Conservation (phyloP, 2,329 filamentous ascomycete genomes). For the Chaetomiaceae sp. region DNA sequence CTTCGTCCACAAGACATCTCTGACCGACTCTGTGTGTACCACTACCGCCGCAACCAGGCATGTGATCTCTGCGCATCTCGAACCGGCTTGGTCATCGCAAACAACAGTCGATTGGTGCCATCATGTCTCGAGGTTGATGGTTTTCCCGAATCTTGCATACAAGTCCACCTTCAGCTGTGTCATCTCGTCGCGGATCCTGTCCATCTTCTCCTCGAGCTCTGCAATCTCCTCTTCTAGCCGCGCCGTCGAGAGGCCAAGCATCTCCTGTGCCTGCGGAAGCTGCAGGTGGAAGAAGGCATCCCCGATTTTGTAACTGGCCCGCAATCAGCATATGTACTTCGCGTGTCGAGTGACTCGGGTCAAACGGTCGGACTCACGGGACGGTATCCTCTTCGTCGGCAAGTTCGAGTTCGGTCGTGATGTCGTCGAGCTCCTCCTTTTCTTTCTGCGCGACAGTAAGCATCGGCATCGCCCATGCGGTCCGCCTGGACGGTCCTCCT, state of each 20-base stretch:
- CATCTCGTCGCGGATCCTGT: constrained; percentile 78
- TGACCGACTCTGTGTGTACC: too few relatives aligned
- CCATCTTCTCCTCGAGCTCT: constrained; percentile 70
- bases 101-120: constrained; percentile 2
- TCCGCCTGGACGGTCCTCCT: too few relatives aligned
- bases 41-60: too few relatives aligned
- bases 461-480: too few relatives aligned
- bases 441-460: constrained; percentile 74
- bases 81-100: too few relatives aligned
- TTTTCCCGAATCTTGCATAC: constrained; percentile 91
- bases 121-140: constrained; percentile 93
- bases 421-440: constrained; percentile 94
- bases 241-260: constrained; percentile 67
- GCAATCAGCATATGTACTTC: neutral
- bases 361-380: constrained; percentile 55
- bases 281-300: constrained; percentile 90
- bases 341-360: neutral
- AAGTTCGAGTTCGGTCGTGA: constrained; percentile 85
- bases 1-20: too few relatives aligned
- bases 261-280: constrained; percentile 77
- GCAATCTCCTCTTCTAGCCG: constrained; percentile 73
- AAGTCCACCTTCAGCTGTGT: constrained; percentile 81
- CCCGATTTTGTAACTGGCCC: constrained; percentile 85
- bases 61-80: too few relatives aligned
- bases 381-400: constrained; percentile 92